Percentiles rank a stretch among this genome's conserved stretches.
phyloP scores from a whole-genome alignment of 805 yeast genomes.

The Kodamaea sagamina region DNA sequence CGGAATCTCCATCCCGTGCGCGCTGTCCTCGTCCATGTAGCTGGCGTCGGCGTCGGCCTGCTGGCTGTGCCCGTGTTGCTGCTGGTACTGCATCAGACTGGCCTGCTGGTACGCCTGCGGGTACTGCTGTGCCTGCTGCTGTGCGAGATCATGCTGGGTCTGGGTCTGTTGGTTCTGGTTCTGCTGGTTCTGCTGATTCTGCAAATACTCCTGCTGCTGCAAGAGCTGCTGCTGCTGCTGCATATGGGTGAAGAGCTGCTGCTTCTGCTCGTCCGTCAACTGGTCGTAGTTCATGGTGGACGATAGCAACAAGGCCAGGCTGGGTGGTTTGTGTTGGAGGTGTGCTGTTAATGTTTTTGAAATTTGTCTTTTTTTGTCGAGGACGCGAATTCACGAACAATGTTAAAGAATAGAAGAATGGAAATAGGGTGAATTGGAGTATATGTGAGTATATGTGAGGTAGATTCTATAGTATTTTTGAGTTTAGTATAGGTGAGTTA shows the following conservation, averaged over 20 bases:
- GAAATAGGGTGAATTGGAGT: too few species aligned
- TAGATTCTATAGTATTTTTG: too few species aligned
- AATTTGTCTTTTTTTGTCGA: too few species aligned
- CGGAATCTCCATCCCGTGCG: conserved; percentile 21
- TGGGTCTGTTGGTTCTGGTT: conserved; percentile 14
- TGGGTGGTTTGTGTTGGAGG: too few species aligned
- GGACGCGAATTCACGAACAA: neutral
- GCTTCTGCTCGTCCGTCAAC: conserved; percentile 33
- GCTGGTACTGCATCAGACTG: conserved; percentile 13
- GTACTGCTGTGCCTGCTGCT: conserved; percentile 14
- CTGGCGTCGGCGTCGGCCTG: conserved; percentile 27
- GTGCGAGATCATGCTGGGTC: conserved; percentile 8
- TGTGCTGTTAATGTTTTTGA: too few species aligned
- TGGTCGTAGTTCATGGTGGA: conserved; percentile 30
- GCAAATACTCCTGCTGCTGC: conserved; percentile 9
- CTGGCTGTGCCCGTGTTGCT: conserved; percentile 11
- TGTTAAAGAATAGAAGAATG: neutral
- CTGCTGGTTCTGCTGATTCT: conserved; percentile 14
- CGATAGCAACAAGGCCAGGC: too few species aligned
- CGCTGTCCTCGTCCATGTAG: conserved; percentile 44
- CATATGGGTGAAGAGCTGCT: conserved; percentile 27
- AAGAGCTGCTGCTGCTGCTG: conserved; percentile 16
- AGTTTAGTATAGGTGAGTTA: too few species aligned
- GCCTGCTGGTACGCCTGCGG: conserved; percentile 12
- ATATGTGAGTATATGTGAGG: too few species aligned